A percentile compares a stretch with the other conserved stretches of the same genome.
phyloP scores from a whole-genome alignment of 2,329 filamentous ascomycete species.

The Elsinoe australis region DNA sequence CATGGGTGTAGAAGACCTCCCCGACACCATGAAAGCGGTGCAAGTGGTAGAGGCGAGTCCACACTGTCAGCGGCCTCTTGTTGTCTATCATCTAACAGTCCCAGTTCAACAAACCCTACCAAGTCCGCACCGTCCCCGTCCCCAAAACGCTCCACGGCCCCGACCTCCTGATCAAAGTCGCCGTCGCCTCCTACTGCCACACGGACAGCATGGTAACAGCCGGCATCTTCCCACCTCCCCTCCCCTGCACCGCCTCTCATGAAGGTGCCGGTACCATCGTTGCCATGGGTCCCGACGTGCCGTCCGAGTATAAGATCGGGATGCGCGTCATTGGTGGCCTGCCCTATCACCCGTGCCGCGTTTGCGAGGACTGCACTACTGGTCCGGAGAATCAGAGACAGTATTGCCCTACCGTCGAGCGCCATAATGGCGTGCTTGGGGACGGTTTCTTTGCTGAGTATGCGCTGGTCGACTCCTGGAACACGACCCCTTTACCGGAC shows the following conservation, averaged over 20 bases:
- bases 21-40: constrained; percentile 41
- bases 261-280: constrained; percentile 52
- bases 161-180: constrained; percentile 54
- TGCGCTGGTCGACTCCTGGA: constrained; percentile 43
- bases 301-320: constrained; percentile 39
- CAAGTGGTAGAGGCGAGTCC: constrained; percentile 39
- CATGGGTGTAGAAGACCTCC: constrained; percentile 28
- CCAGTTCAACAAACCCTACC: constrained; percentile 49
- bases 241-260: constrained; percentile 51
- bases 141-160: constrained; percentile 41
- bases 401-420: constrained; percentile 44
- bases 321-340: constrained; percentile 52
- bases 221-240: constrained; percentile 42
- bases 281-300: constrained; percentile 37
- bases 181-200: constrained; percentile 55
- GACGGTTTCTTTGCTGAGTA: constrained; percentile 54
- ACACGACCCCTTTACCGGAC: constrained; percentile 42
- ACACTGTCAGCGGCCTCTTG: too few relatives aligned
- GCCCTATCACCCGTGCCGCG: constrained; percentile 46
- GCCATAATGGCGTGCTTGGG: constrained; percentile 43
- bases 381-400: constrained; percentile 44
- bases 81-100: not conserved
- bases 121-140: constrained; percentile 43
- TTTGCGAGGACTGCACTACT: constrained; percentile 44
- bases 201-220: constrained; percentile 51